A percentile compares a stretch with the other conserved stretches of the same genome.
Conservation (phyloP, 225 moss, liverwort and hornwort genomes). For the Rhytidiadelphus loreus region DNA sequence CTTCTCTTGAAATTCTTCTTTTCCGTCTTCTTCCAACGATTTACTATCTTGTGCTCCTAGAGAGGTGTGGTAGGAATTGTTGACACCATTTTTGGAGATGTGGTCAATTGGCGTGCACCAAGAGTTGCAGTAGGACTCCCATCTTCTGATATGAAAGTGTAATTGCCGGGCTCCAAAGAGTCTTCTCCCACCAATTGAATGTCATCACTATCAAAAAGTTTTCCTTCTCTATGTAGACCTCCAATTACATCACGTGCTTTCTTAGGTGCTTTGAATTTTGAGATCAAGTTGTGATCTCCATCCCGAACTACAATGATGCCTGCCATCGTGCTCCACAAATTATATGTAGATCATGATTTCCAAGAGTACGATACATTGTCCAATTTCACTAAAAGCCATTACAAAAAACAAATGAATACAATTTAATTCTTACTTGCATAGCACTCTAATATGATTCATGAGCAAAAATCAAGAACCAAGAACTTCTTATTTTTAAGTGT, state of each 20-base stretch:
- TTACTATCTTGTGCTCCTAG: neutral
- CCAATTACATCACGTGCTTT: too few relatives aligned
- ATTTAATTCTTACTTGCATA: too few relatives aligned
- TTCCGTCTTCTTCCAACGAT: neutral
- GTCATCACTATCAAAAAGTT: neutral
- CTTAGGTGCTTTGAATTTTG: neutral
- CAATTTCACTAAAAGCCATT: too few relatives aligned
- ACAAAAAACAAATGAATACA: too few relatives aligned
- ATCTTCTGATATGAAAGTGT: neutral
- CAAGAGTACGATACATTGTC: too few relatives aligned
- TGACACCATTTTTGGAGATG: neutral
- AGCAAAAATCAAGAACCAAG: too few relatives aligned
- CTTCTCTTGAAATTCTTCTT: neutral
- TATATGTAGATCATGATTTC: too few relatives aligned
- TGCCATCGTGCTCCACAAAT: neutral
- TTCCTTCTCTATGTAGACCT: too few relatives aligned
- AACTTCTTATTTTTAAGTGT: too few relatives aligned
- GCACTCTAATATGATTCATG: too few relatives aligned
- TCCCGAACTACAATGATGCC: neutral
- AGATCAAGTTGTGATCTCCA: neutral
- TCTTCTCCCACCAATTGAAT: neutral
- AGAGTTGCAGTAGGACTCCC: neutral
- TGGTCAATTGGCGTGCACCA: neutral
- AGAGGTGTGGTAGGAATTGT: neutral
- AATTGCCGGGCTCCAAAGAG: neutral